These are phyloP conservation scores for Exutisphaerella laricina DNA, from an alignment of 2,329 filamentous ascomycete genomes.

Conservation along the genomic window DNA sequence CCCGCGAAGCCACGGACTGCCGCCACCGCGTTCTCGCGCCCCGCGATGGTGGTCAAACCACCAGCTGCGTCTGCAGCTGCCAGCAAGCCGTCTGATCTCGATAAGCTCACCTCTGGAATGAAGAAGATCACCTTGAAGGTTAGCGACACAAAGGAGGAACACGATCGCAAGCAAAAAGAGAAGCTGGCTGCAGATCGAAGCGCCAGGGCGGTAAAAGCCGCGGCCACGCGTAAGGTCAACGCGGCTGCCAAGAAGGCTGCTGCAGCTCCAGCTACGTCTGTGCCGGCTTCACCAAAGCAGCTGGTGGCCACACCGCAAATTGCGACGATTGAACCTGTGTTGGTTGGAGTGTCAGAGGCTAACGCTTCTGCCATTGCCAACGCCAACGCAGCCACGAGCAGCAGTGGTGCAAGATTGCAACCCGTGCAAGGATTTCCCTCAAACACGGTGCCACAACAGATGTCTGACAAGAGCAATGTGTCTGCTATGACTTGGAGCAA, in stretches of 20 bases:
- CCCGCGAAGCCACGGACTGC: conserved; percentile 20
- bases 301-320: too few relatives aligned
- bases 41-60: conserved; percentile 28
- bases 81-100: conserved; percentile 37
- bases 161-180: conserved; percentile 39
- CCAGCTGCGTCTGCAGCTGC: conserved; percentile 3
- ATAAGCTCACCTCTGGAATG: conserved; percentile 48
- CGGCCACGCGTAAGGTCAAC: conserved; percentile 31
- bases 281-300: not conserved
- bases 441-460: not conserved
- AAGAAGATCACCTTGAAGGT: conserved; percentile 56
- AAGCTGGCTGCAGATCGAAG: conserved; percentile 42
- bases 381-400: not conserved
- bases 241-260: conserved; percentile 31
- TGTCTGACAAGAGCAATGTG: not conserved
- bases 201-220: conserved; percentile 30
- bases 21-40: conserved; percentile 33
- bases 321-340: too few relatives aligned
- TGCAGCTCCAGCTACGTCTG: not conserved
- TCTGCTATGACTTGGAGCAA: not conserved
- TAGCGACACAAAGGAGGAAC: conserved; percentile 50
- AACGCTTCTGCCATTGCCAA: not conserved
- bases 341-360: too few relatives aligned
- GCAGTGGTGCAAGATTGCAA: not conserved
- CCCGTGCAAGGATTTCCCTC: too few relatives aligned